Base-by-base conservation (phyloP, 768 basidiomycete genomes). In the Myochromella boudieri region DNA sequence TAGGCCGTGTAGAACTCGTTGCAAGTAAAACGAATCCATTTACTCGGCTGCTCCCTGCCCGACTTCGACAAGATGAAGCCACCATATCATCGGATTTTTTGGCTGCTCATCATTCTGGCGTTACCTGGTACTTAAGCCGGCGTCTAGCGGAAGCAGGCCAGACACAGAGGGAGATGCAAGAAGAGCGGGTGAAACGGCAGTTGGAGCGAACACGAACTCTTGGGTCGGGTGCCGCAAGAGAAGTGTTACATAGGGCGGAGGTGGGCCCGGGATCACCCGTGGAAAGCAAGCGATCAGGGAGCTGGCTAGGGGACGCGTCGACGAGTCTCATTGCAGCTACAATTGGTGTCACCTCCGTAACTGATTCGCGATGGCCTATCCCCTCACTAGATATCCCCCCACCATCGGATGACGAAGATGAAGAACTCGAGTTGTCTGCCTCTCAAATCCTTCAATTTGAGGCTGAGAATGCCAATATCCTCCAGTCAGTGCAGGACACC, bases 391-490 rank as follows among this genome's bases (percentile, higher is more conserved):
- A 59, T 15, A 24, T 60, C n/a, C 44, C 60, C 26, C 60, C 69
- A 22, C 66, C 67, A 28, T 71, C 72, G 37, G 80, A 82, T 29
- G 81, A 84, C 39, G 90, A 90, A 43, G 84, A 86, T 29, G 86
- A 91, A 46, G 87, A 91, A 52, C 69, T 86, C 15, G 88, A 93
- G 59, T 75, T 97, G n/a, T 80, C 87, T 0, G 76, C 80, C 33
- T 91, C 88, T 4, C 92, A 94, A 63, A 90, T 97, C 44, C 82
- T 91, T 60, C 91, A 92, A 62, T 97, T 97, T 63, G 93, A 97
- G 68, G 71, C 79, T 8, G 95, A 98, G 66, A 97, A 97, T 60
- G 86, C 89, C 34, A 80, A 81, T 45, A 87, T 98, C 42, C 68
- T 98, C 28, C 84, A 84, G 55, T 79, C 79, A 38, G 91, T 91